phyloP scores from a whole-genome alignment of 2,329 filamentous ascomycete species.

The Talaromyces sp. region DNA sequence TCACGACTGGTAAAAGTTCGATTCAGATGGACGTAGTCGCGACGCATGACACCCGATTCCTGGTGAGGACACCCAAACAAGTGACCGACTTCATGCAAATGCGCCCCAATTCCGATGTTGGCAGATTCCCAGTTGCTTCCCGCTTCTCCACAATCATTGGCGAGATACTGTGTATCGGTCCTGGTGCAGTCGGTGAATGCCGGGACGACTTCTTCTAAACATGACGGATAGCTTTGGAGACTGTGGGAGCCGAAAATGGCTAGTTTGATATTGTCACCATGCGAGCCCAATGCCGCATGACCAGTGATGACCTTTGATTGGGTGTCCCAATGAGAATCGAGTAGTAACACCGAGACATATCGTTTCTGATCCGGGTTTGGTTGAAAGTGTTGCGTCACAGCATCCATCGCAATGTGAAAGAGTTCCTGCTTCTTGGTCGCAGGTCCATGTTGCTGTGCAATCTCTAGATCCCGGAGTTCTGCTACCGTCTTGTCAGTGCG shows the following conservation, averaged over 20 bases:
- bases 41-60: slow-evolving; percentile 84
- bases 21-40: slow-evolving; percentile 80
- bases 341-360: slow-evolving; percentile 78
- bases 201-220: slow-evolving; percentile 82
- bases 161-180: slow-evolving; percentile 73
- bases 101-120: slow-evolving; percentile 87
- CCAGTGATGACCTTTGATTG: slow-evolving; percentile 64
- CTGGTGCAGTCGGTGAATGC: slow-evolving; percentile 87
- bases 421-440: slow-evolving; percentile 68
- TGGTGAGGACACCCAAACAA: slow-evolving; percentile 86
- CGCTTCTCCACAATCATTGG: slow-evolving; percentile 80
- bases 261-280: slow-evolving; percentile 66
- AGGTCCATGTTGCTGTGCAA: slow-evolving; percentile 69
- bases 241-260: slow-evolving; percentile 91
- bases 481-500: slow-evolving; percentile 76
- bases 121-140: slow-evolving; percentile 95
- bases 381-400: slow-evolving; percentile 72
- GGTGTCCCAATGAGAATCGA: slow-evolving; percentile 87
- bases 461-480: slow-evolving; percentile 72
- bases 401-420: slow-evolving; percentile 70
- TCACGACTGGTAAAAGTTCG: slow-evolving; percentile 77
- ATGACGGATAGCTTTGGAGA: slow-evolving; percentile 83
- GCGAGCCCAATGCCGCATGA: slow-evolving; percentile 79
- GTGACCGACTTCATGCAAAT: slow-evolving; percentile 87
- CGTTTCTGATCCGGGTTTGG: slow-evolving; percentile 71